Base-by-base conservation (phyloP, 805 yeast species). In the Diddensiella transvaalensis region DNA sequence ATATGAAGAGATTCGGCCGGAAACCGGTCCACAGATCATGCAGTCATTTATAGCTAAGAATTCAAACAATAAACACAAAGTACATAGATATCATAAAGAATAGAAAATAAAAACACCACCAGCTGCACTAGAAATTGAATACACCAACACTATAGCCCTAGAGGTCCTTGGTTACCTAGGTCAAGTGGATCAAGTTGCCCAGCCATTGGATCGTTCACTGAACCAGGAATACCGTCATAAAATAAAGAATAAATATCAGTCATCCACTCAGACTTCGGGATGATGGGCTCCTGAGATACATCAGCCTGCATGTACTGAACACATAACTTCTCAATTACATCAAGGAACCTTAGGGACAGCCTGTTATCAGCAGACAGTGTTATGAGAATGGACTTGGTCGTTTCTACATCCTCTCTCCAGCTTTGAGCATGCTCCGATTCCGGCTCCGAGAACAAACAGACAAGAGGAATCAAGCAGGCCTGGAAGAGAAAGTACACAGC, bases 401-500 rank as follows among this genome's bases (percentile, higher is more conserved):
- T 60, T 13, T 66, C 64, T 29, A 77, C 72, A 56, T 73, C 76
- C 10, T 62, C 60, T 52, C 65, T 53, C 82, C 82, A 78, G 11
- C 61, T 62, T 2, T 44, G 46, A 1, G 77, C 68, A 55, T 73
- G 72, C 43, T 72, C 69, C 11, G 79, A 73, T 3, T 58, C 57
- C 3, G 79, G 75, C 47, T 78, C 81, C 6, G 80, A 71, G 50
- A 79, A 73, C 15, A 75, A 60, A 54, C 80, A 77, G 6, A 77
- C 75, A 29, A 80, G 71, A 5, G 83, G 80, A 42, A 82, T 77
- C 48, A 82, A 63, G 3, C 77, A 74, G 1, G 86, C 85, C 60
- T 82, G 85, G 64, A 81, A 80, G 11, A 80, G 54, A 60, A 78
- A 82, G 58, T 78, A 82, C 0, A 80, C 76, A 3, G 83, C 77